Percentiles rank a stretch among this genome's conserved stretches.
phyloP scores from a whole-genome alignment of 108 stramenopile genomes.

The Phaeodactylum tricornutum region DNA sequence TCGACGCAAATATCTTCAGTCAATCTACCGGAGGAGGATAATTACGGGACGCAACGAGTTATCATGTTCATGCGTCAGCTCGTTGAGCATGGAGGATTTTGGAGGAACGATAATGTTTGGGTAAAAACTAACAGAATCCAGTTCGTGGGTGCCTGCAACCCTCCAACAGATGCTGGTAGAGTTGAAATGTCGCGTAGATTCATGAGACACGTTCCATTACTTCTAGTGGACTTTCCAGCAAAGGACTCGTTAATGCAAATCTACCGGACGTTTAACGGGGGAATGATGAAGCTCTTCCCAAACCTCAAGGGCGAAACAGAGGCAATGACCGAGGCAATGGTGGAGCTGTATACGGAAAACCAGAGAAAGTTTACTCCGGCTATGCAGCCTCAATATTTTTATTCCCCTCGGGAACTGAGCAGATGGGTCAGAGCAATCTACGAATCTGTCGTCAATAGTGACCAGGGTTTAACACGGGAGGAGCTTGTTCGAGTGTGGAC shows the following conservation, averaged over 20 bases:
- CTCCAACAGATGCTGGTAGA: constrained; percentile 97
- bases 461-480: constrained; percentile 68
- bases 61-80: constrained; percentile 97
- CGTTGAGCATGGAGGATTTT: constrained; percentile 97
- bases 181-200: constrained; percentile 86
- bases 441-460: constrained; percentile 81
- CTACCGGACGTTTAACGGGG: constrained; percentile 91
- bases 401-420: constrained; percentile 95
- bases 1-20: too few species aligned
- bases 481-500: constrained; percentile 95
- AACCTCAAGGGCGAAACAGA: constrained; percentile 85
- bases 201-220: constrained; percentile 91
- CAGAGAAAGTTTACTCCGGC: constrained; percentile 80
- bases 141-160: constrained; percentile 97
- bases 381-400: constrained; percentile 95
- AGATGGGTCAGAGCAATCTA: constrained; percentile 97
- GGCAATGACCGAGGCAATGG: constrained; percentile 94
- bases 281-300: constrained; percentile 93
- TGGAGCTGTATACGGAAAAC: constrained; percentile 89
- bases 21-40: constrained; percentile 93
- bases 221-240: constrained; percentile 95
- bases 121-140: constrained; percentile 90
- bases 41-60: constrained; percentile 94
- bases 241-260: constrained; percentile 89
- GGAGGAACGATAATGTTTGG: constrained; percentile 91